Evolutionary conservation across 2,329 filamentous ascomycete species (phyloP), one percentile per base, ranked within the genome.

Genomic region (Nemania serpens): DNA sequence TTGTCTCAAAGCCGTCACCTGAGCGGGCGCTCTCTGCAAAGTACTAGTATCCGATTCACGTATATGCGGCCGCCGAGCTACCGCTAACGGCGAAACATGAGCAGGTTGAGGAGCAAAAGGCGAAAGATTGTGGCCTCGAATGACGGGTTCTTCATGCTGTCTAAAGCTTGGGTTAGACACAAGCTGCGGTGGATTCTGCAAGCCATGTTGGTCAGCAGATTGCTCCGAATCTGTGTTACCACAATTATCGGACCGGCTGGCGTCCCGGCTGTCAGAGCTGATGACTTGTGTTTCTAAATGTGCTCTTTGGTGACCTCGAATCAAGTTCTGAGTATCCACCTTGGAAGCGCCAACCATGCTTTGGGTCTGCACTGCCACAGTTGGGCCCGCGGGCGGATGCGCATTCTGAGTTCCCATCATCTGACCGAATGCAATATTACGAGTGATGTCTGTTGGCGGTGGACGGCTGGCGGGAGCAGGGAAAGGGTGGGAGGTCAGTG

Each of bases 51-150:
- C 75, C 10, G 72, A 69, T 12, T 71, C 68, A 17, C 65, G 65
- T 41, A 74, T 65, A 49, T 71, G 72, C 25, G 73, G 70, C 18
- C 73, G 73, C 36, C 76, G 75, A 54, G 79, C 75, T 71, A 78
- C 75, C 68, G 83, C 78, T 76, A 88, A 72, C 65, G 83, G 79
- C 73, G 89, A 82, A 65, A 86, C 86, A 71, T 91, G 88, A 50
- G 88, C 87, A 55, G 91, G 90, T 70, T 91, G 90, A 25, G 91
- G 90, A 53, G 91, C 91, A 71, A 89, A 78, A 43, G 89, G 89
- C 37, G 87, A 88, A 52, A 88, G 84, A 69, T 93, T 88, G 72
- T 93, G 89, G 68, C 87, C 88, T 71, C 87, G 86, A 68, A 93
- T 81, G 59, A 93, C 78, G 54, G 87, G 86, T 63, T 89, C 83